phyloP scores from a whole-genome alignment of 306 rosid species.

The Prunus padus region DNA sequence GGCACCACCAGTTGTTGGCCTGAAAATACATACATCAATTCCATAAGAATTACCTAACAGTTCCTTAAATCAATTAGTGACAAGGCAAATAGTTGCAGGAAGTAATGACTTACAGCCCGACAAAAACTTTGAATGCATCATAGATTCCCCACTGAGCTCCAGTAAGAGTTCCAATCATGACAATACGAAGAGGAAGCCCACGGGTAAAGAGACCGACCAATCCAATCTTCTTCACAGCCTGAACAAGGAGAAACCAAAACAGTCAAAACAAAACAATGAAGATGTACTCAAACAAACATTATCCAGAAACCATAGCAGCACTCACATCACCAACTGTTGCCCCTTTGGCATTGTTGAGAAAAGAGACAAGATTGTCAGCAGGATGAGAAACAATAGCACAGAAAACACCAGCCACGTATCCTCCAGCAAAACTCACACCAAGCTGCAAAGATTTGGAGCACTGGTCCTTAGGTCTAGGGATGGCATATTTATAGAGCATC shows the following conservation, averaged over 20 bases:
- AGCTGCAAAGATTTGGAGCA: slow-evolving; percentile 86
- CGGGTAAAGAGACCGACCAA: slow-evolving; percentile 79
- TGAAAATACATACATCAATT: slow-evolving; percentile 30
- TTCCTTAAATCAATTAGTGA: not conserved
- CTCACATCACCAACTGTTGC: slow-evolving; percentile 97
- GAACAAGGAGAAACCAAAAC: slow-evolving; percentile 18
- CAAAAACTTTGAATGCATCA: slow-evolving; percentile 91
- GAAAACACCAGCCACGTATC: slow-evolving; percentile 89
- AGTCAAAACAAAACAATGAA: slow-evolving; percentile 10
- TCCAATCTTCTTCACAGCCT: slow-evolving; percentile 93
- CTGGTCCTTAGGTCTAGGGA: slow-evolving; percentile 77
- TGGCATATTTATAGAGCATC: slow-evolving; percentile 64
- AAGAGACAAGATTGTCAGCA: slow-evolving; percentile 96
- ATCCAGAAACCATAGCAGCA: slow-evolving; percentile 18
- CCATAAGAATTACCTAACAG: not conserved
- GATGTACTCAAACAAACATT: not conserved
- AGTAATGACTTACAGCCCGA: slow-evolving; percentile 74
- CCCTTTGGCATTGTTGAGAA: slow-evolving; percentile 94
- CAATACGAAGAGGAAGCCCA: slow-evolving; percentile 97
- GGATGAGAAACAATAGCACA: slow-evolving; percentile 98
- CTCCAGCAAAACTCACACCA: slow-evolving; percentile 93
- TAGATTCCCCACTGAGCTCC: slow-evolving; percentile 99
- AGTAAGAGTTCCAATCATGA: slow-evolving; percentile 95
- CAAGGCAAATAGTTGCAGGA: slow-evolving; percentile 1
- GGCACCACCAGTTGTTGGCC: slow-evolving; percentile 96